phyloP scores from a whole-genome alignment of 1,284 basidiomycete genomes.

The Exobasidium rhododendri region DNA sequence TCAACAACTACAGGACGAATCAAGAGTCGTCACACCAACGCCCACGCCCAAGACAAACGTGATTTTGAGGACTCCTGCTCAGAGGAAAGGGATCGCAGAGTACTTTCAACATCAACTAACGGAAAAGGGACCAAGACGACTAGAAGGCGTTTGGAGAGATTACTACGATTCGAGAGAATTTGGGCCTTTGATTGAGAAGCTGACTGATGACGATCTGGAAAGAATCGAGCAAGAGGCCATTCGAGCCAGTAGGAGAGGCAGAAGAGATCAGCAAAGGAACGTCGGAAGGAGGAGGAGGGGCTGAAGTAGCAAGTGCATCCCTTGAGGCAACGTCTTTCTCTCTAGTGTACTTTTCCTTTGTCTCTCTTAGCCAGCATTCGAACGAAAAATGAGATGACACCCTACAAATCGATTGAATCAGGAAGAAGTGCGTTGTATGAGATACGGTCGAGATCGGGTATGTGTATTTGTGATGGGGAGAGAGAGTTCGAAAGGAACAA shows the following conservation, averaged over 20 bases:
- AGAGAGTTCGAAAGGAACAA: too few relatives aligned
- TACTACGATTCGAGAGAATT: slow-evolving; percentile 90
- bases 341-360: not conserved
- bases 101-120: not conserved
- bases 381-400: too few relatives aligned
- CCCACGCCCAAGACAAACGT: not conserved
- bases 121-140: slow-evolving; percentile 67
- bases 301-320: too few relatives aligned
- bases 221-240: slow-evolving; percentile 1
- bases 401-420: too few relatives aligned
- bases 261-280: slow-evolving; percentile 10
- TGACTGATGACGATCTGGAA: slow-evolving; percentile 78
- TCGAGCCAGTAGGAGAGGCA: slow-evolving; percentile 58
- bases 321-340: slow-evolving; percentile 1
- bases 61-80: slow-evolving; percentile 5
- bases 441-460: too few relatives aligned
- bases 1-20: not conserved
- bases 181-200: slow-evolving; percentile 78
- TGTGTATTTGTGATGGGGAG: too few relatives aligned
- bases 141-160: slow-evolving; percentile 88
- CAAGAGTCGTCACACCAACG: slow-evolving; percentile 1
- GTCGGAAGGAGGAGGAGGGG: not conserved
- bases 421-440: too few relatives aligned
- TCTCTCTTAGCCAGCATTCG: too few relatives aligned
- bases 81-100: slow-evolving; percentile 2